Conservation (phyloP, 176 grass and related monocot genomes). For the Carex littledalei region DNA sequence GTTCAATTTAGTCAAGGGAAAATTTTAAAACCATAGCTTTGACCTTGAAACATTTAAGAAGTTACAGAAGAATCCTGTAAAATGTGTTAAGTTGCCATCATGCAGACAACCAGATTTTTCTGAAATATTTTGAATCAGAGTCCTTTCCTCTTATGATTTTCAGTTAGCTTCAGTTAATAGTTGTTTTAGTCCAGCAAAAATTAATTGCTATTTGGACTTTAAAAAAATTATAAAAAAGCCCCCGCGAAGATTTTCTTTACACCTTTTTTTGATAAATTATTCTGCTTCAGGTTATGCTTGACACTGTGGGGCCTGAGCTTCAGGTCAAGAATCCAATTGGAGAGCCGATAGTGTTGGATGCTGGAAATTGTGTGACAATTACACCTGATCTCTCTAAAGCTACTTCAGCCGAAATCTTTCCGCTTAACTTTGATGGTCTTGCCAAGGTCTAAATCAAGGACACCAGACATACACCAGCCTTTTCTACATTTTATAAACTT, state of each 20-base stretch:
- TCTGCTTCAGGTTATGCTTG: constrained; percentile 71
- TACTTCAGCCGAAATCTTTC: constrained; percentile 62
- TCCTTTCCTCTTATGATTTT: neutral
- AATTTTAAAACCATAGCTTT: neutral
- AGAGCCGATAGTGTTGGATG: constrained; percentile 57
- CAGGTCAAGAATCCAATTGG: constrained; percentile 77
- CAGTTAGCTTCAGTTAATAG: neutral
- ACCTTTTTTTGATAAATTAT: neutral
- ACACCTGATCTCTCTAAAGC: constrained; percentile 64
- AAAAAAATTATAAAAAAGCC: neutral
- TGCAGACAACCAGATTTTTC: neutral
- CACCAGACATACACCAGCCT: neutral
- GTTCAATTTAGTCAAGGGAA: neutral
- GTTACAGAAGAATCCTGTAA: neutral
- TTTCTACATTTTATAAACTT: neutral
- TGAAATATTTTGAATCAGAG: neutral
- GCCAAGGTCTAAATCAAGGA: constrained; percentile 57
- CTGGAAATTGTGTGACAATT: constrained; percentile 67
- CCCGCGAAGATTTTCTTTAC: neutral
- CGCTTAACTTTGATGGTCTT: constrained; percentile 71
- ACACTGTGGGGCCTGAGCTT: constrained; percentile 96
- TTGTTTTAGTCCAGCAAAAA: neutral
- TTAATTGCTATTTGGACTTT: neutral
- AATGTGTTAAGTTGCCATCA: neutral
- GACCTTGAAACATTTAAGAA: neutral